A percentile compares a stretch with the other conserved stretches of the same genome.
Evolutionary conservation across 2,329 filamentous ascomycete genomes (phyloP).

Genomic region (Penicillium corylophilum): DNA sequence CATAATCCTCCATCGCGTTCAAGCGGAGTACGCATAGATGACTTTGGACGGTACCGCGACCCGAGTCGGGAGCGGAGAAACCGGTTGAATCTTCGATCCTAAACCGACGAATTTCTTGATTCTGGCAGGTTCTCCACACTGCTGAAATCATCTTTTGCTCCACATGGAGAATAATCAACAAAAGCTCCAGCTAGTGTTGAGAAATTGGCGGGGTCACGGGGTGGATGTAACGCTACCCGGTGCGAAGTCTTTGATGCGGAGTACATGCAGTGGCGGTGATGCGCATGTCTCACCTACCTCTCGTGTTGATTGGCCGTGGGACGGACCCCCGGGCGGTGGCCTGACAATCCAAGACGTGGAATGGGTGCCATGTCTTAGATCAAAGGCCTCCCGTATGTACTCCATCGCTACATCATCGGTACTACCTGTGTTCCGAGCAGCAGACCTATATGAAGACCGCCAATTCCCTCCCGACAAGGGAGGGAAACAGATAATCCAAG

Average conservation of each 20-base stretch:
- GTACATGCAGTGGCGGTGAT: slow-evolving; percentile 17
- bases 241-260: slow-evolving; percentile 14
- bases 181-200: slow-evolving; percentile 5
- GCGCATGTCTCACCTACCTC: slow-evolving; percentile 22
- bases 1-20: neutral
- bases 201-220: slow-evolving; percentile 1
- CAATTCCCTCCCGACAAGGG: slow-evolving; percentile 6
- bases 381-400: slow-evolving; percentile 3
- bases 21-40: slow-evolving; percentile 3
- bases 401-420: slow-evolving; percentile 9
- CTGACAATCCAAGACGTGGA: slow-evolving; percentile 20
- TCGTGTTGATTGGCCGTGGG: slow-evolving; percentile 14
- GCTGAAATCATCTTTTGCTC: slow-evolving; percentile 7
- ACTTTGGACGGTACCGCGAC: neutral
- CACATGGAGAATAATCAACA: slow-evolving; percentile 8
- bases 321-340: slow-evolving; percentile 8
- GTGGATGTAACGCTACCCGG: slow-evolving; percentile 17
- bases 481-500: slow-evolving; percentile 7
- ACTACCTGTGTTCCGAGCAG: slow-evolving; percentile 3
- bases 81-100: slow-evolving; percentile 5
- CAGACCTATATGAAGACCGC: slow-evolving; percentile 18
- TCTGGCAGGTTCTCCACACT: slow-evolving; percentile 1
- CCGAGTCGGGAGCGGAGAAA: slow-evolving; percentile 6
- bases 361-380: slow-evolving; percentile 20
- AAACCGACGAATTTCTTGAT: slow-evolving; percentile 5